A percentile compares a stretch with the other conserved stretches of the same genome.
Evolutionary conservation across 164 flowering plant species (phyloP).

Genomic region (Pachysandra terminalis): DNA sequence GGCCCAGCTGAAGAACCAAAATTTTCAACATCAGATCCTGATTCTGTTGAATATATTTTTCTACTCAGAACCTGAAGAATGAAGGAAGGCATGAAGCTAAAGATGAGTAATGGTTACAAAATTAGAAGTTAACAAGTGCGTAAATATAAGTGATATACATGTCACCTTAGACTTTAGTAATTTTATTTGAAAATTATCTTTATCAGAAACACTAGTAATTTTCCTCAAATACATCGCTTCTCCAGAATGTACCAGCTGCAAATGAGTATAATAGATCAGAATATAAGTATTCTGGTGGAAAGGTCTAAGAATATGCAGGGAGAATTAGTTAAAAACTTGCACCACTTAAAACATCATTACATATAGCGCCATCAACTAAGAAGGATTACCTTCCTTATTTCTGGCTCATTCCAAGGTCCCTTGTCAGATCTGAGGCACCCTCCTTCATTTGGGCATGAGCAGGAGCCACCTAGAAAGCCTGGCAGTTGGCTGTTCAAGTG

Average conservation of each 20-base stretch:
- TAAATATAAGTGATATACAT: neutral
- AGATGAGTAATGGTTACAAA: neutral
- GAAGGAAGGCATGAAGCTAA: neutral
- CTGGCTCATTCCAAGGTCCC: conserved; percentile 93
- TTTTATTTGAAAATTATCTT: conserved; percentile 40
- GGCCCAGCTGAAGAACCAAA: conserved; percentile 4
- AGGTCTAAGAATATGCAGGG: neutral
- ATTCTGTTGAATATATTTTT: conserved; percentile 27
- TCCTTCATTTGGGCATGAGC: conserved; percentile 69
- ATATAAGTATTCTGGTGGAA: neutral
- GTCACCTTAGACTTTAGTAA: conserved; percentile 40
- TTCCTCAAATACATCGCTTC: conserved; percentile 34
- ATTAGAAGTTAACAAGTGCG: neutral
- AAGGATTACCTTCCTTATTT: conserved; percentile 63
- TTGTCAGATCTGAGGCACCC: conserved; percentile 81
- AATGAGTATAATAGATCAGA: neutral
- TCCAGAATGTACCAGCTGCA: conserved; percentile 49
- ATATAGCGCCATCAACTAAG: neutral
- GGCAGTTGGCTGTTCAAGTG: conserved; percentile 73
- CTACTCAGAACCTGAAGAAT: conserved; percentile 29
- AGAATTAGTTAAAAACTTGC: neutral
- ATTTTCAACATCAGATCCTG: conserved; percentile 29
- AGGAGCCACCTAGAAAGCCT: conserved; percentile 83
- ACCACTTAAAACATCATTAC: conserved; percentile 1
- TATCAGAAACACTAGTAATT: conserved; percentile 31